These are phyloP conservation scores for Astrocystis sublimbata DNA, from an alignment of 495 filamentous ascomycete genomes.

Conservation along the genomic window DNA sequence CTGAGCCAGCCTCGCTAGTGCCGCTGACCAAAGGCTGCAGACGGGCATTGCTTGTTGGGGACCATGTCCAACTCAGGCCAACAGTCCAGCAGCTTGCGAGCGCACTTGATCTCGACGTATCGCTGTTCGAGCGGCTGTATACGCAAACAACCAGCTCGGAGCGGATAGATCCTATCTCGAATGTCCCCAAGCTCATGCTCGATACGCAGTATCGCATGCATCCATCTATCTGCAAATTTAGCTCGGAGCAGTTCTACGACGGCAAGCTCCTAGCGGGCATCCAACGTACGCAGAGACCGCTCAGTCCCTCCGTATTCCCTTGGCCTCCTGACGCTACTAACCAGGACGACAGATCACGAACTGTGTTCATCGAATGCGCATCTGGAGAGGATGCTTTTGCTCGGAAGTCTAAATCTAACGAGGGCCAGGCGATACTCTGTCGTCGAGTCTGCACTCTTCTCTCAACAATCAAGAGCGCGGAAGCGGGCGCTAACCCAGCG, in stretches of 20 bases:
- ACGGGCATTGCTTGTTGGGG: constrained; percentile 52
- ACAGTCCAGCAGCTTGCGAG: constrained; percentile 45
- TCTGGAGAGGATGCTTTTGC: constrained; percentile 41
- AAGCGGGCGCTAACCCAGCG: neutral
- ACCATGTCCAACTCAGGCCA: constrained; percentile 55
- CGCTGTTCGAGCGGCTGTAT: constrained; percentile 54
- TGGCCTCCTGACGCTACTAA: constrained; percentile 27
- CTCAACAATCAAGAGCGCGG: neutral
- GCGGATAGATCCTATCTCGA: neutral
- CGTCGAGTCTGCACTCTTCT: constrained; percentile 38
- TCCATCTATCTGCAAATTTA: constrained; percentile 44
- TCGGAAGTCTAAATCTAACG: constrained; percentile 47
- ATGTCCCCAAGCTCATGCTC: constrained; percentile 44
- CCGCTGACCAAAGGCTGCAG: constrained; percentile 52
- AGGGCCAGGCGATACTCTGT: constrained; percentile 42
- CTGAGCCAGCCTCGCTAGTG: constrained; percentile 49
- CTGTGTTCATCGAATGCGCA: constrained; percentile 46
- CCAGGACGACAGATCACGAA: constrained; percentile 24
- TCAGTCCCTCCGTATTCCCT: constrained; percentile 34
- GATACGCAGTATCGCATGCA: constrained; percentile 60
- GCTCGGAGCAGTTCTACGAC: constrained; percentile 52
- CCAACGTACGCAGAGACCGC: constrained; percentile 19
- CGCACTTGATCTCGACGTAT: constrained; percentile 46
- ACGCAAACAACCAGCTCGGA: constrained; percentile 10
- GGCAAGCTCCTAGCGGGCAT: constrained; percentile 45